These are phyloP conservation scores for Sistotremastrum niveocremeum DNA, from an alignment of 768 basidiomycete genomes.

Conservation along the genomic window DNA sequence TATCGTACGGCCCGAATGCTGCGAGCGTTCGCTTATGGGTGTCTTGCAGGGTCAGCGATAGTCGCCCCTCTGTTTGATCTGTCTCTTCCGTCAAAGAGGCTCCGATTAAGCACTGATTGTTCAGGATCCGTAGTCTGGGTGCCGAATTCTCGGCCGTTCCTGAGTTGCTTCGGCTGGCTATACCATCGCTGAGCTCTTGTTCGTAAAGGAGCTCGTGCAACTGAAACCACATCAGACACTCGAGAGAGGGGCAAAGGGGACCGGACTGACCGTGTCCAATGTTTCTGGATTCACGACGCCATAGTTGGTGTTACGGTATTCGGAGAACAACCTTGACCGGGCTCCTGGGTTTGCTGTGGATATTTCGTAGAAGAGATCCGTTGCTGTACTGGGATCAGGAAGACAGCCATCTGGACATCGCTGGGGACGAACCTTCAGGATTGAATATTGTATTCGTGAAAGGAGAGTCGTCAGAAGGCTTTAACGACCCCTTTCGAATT, in stretches of 20 bases:
- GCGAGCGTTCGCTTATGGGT: conserved; percentile 20
- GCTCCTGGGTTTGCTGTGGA: conserved; percentile 21
- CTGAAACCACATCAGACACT: conserved; percentile 14
- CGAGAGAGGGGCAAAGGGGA: background rate
- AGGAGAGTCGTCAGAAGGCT: conserved; percentile 38
- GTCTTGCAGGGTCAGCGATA: conserved; percentile 22
- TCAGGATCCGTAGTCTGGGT: conserved; percentile 26
- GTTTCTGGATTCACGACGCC: conserved; percentile 38
- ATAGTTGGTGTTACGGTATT: conserved; percentile 39
- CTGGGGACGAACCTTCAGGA: conserved; percentile 22
- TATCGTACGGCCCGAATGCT: conserved; percentile 26
- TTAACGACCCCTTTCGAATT: conserved; percentile 35
- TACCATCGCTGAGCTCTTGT: conserved; percentile 31
- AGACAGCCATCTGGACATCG: background rate
- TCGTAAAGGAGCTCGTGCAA: conserved; percentile 38
- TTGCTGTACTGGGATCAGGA: conserved; percentile 17
- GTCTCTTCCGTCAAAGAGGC: background rate
- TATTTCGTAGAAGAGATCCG: conserved; percentile 26
- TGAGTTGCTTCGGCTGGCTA: conserved; percentile 21
- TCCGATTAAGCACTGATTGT: conserved; percentile 20
- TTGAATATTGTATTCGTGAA: conserved; percentile 45
- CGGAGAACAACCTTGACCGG: conserved; percentile 17
- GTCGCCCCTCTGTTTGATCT: conserved; percentile 3
- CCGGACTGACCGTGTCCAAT: conserved; percentile 22
- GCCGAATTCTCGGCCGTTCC: conserved; percentile 8